Evolutionary conservation across 352 stramenopile species (phyloP), one percentile per base, ranked within the genome.

Genomic region (Globisporangium abappressorium): DNA sequence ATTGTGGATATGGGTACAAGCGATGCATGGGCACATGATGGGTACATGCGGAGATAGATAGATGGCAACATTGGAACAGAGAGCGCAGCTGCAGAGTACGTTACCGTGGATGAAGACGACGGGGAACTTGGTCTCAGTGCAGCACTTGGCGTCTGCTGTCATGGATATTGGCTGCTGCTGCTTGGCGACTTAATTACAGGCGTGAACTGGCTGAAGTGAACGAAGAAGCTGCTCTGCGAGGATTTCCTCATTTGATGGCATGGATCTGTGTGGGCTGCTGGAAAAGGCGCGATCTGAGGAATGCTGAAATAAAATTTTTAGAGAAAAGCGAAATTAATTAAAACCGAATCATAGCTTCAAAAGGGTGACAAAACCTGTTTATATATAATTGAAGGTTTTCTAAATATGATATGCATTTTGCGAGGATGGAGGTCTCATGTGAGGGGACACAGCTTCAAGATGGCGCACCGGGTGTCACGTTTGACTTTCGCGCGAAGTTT

Each of bases 21-120:
- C 3, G 54, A 57, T 28, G 15, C 15, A 51, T 51, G 43, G 43
- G 43, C 22, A 51, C 43, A 51, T 51, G 43, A 33, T 51, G 43
- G 7, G 9, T 33, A 33, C 30, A 33, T 33, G 30, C 30, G 30
- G 30, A 33, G 30, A 7, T 34, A 30, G 3, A 28, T 6, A 33
- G 22, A 20, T 18, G n/a, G 47, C 15, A 41, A 14, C 43, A 67
- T 28, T 36, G 53, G 51, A 5, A 15, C 36, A 7, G 24, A 34
- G 15, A 57, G 34, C 9, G 34, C 34, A 41, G 34, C 8, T 11
- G 34, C 34, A 12, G 34, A 14, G 9, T 12, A 26, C 24, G 24
- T 26, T 33, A 85, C 80, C 84, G 51, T 92, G 81, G 63, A 92
- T 85, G 36, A 92, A 69, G 24, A 90, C 84, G 61, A 87, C 81